A percentile compares a stretch with the other conserved stretches of the same genome.
These are phyloP conservation scores for Schoenoplectus triqueter DNA, from an alignment of 202 grass and related monocot genomes.

Conservation along the genomic window DNA sequence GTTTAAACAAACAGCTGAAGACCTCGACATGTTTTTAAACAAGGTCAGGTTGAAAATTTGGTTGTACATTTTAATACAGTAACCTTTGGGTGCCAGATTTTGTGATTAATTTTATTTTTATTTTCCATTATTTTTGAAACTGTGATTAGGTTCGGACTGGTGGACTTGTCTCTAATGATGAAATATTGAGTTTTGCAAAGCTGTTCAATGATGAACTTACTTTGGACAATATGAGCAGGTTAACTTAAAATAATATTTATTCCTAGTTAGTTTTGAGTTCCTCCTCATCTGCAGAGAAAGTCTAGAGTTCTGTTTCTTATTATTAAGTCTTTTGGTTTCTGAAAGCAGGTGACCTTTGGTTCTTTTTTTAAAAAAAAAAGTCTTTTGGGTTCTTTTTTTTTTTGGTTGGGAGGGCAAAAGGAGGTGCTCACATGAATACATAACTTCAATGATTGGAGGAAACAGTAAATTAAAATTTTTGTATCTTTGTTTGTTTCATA, in stretches of 20 bases:
- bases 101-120: slow-evolving; percentile 50
- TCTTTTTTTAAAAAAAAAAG: too few species aligned
- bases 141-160: slow-evolving; percentile 77
- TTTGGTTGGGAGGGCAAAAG: neutral
- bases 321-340: neutral
- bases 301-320: neutral
- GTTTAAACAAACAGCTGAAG: slow-evolving; percentile 92
- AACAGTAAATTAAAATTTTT: neutral
- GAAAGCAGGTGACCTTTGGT: too few species aligned
- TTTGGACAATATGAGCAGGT: slow-evolving; percentile 98
- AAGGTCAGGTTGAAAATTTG: slow-evolving; percentile 60
- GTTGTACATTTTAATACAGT: slow-evolving; percentile 46
- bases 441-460: neutral
- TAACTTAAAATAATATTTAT: slow-evolving; percentile 30
- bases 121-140: slow-evolving; percentile 45
- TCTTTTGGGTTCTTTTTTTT: neutral
- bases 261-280: slow-evolving; percentile 11
- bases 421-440: neutral
- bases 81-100: slow-evolving; percentile 57
- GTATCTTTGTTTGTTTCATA: neutral
- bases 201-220: slow-evolving; percentile 98
- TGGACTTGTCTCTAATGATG: slow-evolving; percentile 74
- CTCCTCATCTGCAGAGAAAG: neutral
- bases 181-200: slow-evolving; percentile 94
- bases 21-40: slow-evolving; percentile 89